Evolutionary conservation across 2,329 filamentous ascomycete genomes (phyloP).

Genomic region (Arthrobotrys sinensis): DNA sequence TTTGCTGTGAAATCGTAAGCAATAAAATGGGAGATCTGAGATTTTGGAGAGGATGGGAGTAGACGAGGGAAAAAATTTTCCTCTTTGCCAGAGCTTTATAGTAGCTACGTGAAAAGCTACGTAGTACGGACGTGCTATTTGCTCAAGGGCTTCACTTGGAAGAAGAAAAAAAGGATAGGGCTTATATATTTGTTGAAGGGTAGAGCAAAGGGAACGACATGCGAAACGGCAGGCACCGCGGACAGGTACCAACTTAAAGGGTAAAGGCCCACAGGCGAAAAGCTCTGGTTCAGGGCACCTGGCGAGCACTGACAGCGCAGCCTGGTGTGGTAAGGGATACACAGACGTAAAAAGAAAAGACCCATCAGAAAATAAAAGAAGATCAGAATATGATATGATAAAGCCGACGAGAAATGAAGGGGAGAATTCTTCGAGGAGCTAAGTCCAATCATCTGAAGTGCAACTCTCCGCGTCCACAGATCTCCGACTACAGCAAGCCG

Average conservation of each 20-base stretch:
- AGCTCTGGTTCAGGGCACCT: constrained; percentile 49
- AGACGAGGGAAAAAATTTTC: constrained; percentile 59
- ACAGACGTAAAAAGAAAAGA: constrained; percentile 39
- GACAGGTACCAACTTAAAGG: constrained; percentile 58
- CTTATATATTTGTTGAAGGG: constrained; percentile 44
- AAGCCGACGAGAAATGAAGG: constrained; percentile 58
- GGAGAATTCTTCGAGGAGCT: constrained; percentile 3
- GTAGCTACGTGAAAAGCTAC: constrained; percentile 49
- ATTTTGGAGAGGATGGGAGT: constrained; percentile 45
- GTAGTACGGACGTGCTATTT: constrained; percentile 52
- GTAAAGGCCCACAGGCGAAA: constrained; percentile 52
- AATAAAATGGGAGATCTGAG: constrained; percentile 46
- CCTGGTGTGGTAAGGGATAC: constrained; percentile 51
- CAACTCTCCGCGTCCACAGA: constrained; percentile 43
- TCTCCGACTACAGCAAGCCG: constrained; percentile 9
- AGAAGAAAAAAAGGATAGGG: constrained; percentile 55
- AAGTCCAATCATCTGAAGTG: constrained; percentile 48
- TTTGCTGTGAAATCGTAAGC: constrained; percentile 42
- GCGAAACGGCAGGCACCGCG: constrained; percentile 55
- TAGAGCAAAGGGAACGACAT: constrained; percentile 53
- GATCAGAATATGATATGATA: constrained; percentile 50
- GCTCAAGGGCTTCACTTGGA: constrained; percentile 41
- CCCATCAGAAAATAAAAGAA: constrained; percentile 53
- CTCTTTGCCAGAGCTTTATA: constrained; percentile 61
- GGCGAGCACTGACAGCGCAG: constrained; percentile 56